Evolutionary conservation across 1,284 basidiomycete species (phyloP).

Genomic region (Athelia psychrophila): DNA sequence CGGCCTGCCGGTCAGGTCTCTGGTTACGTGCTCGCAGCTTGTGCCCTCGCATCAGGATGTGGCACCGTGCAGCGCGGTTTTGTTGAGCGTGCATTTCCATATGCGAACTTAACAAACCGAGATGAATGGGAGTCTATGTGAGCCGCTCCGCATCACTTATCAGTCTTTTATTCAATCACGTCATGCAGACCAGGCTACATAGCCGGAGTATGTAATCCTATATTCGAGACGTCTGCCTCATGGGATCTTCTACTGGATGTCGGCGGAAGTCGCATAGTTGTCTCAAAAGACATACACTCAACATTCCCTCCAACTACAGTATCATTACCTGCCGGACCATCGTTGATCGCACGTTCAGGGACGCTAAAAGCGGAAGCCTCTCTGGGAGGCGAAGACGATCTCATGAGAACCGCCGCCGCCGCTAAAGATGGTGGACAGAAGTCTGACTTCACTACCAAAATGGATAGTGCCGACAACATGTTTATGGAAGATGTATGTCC

Average conservation of each 20-base stretch:
- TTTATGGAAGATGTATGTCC: slow-evolving; percentile 89
- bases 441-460: slow-evolving; percentile 51
- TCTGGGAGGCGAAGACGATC: slow-evolving; percentile 59
- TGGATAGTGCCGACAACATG: slow-evolving; percentile 72
- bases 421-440: slow-evolving; percentile 34
- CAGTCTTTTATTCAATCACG: neutral
- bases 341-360: slow-evolving; percentile 50
- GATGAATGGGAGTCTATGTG: slow-evolving; percentile 90
- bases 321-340: slow-evolving; percentile 36
- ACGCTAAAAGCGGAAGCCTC: slow-evolving; percentile 62
- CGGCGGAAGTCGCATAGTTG: slow-evolving; percentile 79
- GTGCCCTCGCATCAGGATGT: slow-evolving; percentile 88
- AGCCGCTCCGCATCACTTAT: slow-evolving; percentile 25
- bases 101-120: slow-evolving; percentile 85
- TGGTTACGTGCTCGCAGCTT: slow-evolving; percentile 89
- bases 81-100: slow-evolving; percentile 89
- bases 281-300: slow-evolving; percentile 78
- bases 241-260: slow-evolving; percentile 96
- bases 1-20: slow-evolving; percentile 87
- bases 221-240: slow-evolving; percentile 81
- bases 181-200: slow-evolving; percentile 79
- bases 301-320: slow-evolving; percentile 49
- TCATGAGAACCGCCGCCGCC: slow-evolving; percentile 37
- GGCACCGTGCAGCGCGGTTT: slow-evolving; percentile 84
- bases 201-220: slow-evolving; percentile 95